phyloP scores from a whole-genome alignment of 306 rosid species.

The Datisca glomerata region DNA sequence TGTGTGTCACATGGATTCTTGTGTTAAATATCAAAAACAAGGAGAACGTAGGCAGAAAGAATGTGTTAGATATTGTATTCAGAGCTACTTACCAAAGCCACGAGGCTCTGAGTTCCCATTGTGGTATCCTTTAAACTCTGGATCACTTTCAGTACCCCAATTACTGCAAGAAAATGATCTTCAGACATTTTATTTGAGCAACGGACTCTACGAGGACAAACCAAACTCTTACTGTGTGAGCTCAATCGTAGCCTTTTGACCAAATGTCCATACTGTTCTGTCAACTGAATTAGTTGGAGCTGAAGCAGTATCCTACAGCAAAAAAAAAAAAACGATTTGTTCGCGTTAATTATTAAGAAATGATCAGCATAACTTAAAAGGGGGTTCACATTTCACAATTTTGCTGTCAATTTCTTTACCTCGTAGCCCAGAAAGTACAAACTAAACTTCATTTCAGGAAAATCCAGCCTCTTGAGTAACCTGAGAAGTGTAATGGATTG shows the following conservation, averaged over 20 bases:
- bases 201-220: background rate
- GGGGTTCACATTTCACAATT: too few species aligned
- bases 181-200: background rate
- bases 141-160: slow-evolving; percentile 98
- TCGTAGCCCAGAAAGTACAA: slow-evolving; percentile 85
- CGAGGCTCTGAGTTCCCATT: slow-evolving; percentile 97
- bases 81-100: slow-evolving; percentile 52
- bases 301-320: slow-evolving; percentile 38
- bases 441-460: slow-evolving; percentile 87
- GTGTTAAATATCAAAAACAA: too few species aligned
- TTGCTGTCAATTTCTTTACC: too few species aligned
- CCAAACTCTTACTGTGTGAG: slow-evolving; percentile 59
- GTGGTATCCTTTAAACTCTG: slow-evolving; percentile 95
- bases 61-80: too few species aligned
- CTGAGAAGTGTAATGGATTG: slow-evolving; percentile 27
- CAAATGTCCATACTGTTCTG: slow-evolving; percentile 84
- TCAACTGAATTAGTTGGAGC: slow-evolving; percentile 58
- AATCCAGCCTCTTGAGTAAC: slow-evolving; percentile 86
- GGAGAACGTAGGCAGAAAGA: too few species aligned
- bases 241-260: slow-evolving; percentile 85
- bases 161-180: slow-evolving; percentile 42
- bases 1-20: too few species aligned
- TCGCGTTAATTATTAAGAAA: too few species aligned
- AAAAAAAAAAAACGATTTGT: background rate
- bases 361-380: too few species aligned